Evolutionary conservation across 139 green algal genomes (phyloP), one percentile per base, ranked within the genome.

Genomic region (Tetradesmus obliquus): DNA sequence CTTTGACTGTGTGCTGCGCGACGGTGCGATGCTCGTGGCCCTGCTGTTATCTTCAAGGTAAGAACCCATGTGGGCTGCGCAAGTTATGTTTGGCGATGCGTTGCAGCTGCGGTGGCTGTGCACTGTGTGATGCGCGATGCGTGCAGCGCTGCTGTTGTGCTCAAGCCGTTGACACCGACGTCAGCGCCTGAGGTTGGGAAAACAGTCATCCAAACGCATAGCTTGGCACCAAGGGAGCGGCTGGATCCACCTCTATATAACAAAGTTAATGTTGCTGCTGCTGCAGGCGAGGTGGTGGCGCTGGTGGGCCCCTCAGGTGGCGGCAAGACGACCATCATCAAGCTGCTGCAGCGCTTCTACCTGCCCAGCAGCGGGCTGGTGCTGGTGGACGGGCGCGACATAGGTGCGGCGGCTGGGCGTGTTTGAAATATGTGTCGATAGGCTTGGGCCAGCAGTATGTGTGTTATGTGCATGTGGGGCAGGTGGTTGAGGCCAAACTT

Each of bases 271-370:
- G 89, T 97, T 51, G 12, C 17, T 76, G 66, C 66, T 66, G 66
- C 20, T 3, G 72, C 95, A 87, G 96, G 96, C 15, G 89, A 96
- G 84, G 94, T 97, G 54, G 95, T 99, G 53, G 98, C 97, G 6
- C 94, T 99, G 71, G 98, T 99, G 91, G 98, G 98, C 0, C 93
- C 95, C 89, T 96, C 89, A 45, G 98, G 98, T 13, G 95, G 96
- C 9, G 98, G 98, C 91, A 99, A 99, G 94, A 96, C 93, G 66
- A 97, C 93, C 88, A 97, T 99, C 66, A 95, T 99, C 12, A 98
- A 98, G 90, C 97, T 99, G 51, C 79, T 99, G 20, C 93, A 99
- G 94, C 93, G 97, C 5, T 99, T 98, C 93, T 99, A 99, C 93
- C 81, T 97, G 76, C 97, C 97, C 2, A 79, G 17, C 66, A 93